Conservation (phyloP, 1,284 basidiomycete genomes). For the Tilletiopsis washingtonensis region DNA sequence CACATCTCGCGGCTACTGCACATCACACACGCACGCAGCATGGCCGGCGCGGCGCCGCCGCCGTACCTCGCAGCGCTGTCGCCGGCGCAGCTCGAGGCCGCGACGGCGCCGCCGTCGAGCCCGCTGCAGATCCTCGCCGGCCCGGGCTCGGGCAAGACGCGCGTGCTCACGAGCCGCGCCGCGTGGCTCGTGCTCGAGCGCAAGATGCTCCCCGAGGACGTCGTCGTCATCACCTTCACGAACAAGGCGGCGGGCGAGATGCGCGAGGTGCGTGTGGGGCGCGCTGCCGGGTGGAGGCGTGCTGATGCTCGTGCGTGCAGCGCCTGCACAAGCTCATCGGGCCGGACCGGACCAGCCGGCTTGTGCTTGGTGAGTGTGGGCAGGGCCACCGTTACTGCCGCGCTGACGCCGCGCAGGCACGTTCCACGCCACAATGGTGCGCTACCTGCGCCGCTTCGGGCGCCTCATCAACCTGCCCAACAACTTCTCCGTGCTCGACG, state of each 20-base stretch:
- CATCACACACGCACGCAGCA: too few relatives aligned
- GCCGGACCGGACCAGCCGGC: constrained; percentile 55
- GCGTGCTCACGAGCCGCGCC: constrained; percentile 39
- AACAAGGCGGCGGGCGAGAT: constrained; percentile 89
- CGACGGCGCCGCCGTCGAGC: constrained; percentile 23
- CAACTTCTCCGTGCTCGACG: constrained; percentile 76
- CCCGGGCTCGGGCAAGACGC: constrained; percentile 45
- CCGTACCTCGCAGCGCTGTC: constrained; percentile 18
- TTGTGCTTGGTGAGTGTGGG: constrained; percentile 55
- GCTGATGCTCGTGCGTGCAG: constrained; percentile 49
- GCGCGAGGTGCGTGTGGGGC: constrained; percentile 37
- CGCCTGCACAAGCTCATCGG: constrained; percentile 68
- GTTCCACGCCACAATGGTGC: constrained; percentile 72
- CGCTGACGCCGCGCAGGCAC: constrained; percentile 56
- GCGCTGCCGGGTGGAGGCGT: background rate
- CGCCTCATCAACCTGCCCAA: constrained; percentile 58
- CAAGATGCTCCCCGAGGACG: constrained; percentile 27
- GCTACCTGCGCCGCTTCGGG: constrained; percentile 62
- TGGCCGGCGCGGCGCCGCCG: too few relatives aligned
- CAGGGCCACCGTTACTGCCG: constrained; percentile 8
- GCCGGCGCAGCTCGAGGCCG: constrained; percentile 31
- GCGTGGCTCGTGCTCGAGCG: constrained; percentile 39
- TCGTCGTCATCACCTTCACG: constrained; percentile 36
- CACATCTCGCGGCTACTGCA: too few relatives aligned
- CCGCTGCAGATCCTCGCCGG: constrained; percentile 44